Evolutionary conservation across 164 flowering plant species (phyloP), one percentile per base, ranked within the genome.

Genomic region (Chimonanthus praecox): DNA sequence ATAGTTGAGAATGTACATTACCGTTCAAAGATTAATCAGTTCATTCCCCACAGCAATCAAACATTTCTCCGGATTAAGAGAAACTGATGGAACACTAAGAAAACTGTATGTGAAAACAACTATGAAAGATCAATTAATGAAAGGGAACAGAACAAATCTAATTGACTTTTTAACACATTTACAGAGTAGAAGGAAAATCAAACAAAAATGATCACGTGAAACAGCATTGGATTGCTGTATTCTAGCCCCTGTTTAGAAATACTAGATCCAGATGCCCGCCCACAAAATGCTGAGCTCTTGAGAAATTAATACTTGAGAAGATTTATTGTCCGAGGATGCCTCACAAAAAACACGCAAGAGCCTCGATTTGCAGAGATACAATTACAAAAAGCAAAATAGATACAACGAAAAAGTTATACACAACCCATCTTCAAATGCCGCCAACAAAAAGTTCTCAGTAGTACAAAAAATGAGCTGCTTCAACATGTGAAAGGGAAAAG

Each of bases 321-420:
- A 16, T 45, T 73, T 66, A 66, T 67, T 71, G 2, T 20, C 83
- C 75, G 77, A 81, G 81, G 75, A 81, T 76, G 83, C 83, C 48
- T 76, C 68, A 58, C 66, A 76, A 78, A 81, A 81, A 74, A 43
- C 67, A 20, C 63, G 77, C 77, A 73, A 62, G 58, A 70, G 76
- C 75, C 81, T 81, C 77, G 73, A 75, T 11, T 68, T 72, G 16
- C 20, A 33, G 10, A 74, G 54, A 47, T n/a, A 44, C 18, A 61
- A 54, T 48, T 48, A 33, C 9, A 21, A 13, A 73, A 58, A 64
- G 4, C 54, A 49, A 64, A 54, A 50, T 18, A 33, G 15, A 58
- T 49, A 65, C 4, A 46, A 62, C 9, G 61, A 61, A 67, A 66
- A 54, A 43, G 50, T 68, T 61, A 67, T 49, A 67, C 71, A 69